These are phyloP conservation scores for Anthracocystis panici-leucophaei DNA, from an alignment of 1,284 basidiomycete genomes.

Conservation along the genomic window DNA sequence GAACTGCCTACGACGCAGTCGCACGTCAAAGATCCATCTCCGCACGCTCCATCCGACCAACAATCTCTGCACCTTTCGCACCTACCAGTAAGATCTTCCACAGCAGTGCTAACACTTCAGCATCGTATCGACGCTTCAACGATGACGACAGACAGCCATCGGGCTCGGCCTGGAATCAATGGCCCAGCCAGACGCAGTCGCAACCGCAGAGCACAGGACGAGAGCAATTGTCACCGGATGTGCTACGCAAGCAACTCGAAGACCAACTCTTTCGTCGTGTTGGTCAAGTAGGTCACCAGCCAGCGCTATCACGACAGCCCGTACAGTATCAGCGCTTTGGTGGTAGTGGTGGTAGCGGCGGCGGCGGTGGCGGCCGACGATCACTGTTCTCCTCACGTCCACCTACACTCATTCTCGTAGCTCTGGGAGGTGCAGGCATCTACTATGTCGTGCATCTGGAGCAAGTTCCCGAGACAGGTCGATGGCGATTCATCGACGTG, in stretches of 20 bases:
- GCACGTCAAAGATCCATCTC: background rate
- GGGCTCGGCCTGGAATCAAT: background rate
- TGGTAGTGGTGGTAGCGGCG: constrained; percentile 15
- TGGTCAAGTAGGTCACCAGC: constrained; percentile 19
- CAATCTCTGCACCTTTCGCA: background rate
- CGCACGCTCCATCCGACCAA: background rate
- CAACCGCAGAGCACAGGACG: constrained; percentile 12
- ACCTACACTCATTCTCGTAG: constrained; percentile 42
- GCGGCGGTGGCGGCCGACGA: constrained; percentile 13
- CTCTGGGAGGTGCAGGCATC: constrained; percentile 47
- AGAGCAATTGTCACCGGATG: constrained; percentile 31
- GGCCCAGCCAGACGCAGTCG: constrained; percentile 4
- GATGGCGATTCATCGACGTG: constrained; percentile 67
- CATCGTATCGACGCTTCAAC: constrained; percentile 11
- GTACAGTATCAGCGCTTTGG: constrained; percentile 41
- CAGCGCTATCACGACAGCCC: constrained; percentile 13
- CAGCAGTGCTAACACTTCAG: background rate
- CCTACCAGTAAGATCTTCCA: background rate
- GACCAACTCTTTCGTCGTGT: constrained; percentile 40
- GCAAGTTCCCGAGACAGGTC: constrained; percentile 63
- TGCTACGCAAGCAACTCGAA: constrained; percentile 33
- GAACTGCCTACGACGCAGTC: constrained; percentile 5
- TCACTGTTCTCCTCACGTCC: constrained; percentile 33
- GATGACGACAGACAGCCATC: background rate
- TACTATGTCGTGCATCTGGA: constrained; percentile 67